A percentile compares a stretch with the other conserved stretches of the same genome.
phyloP scores from a whole-genome alignment of 768 basidiomycete species.

The Hericium rajendrae region DNA sequence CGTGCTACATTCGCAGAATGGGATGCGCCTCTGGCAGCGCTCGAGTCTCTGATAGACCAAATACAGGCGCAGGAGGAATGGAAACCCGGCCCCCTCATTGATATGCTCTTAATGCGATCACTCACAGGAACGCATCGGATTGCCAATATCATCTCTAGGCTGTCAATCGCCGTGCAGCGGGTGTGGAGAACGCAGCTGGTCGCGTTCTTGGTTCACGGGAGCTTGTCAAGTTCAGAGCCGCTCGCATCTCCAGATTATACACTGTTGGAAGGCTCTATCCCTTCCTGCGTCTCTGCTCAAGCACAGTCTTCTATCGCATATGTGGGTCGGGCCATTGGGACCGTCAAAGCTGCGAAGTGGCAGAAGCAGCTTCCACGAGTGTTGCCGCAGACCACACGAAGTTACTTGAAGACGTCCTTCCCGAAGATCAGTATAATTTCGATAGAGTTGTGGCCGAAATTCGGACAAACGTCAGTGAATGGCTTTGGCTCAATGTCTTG shows the following conservation, averaged over 20 bases:
- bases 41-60: conserved; percentile 54
- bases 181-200: conserved; percentile 82
- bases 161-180: conserved; percentile 69
- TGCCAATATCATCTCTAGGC: conserved; percentile 54
- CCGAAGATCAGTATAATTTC: conserved; percentile 69
- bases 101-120: conserved; percentile 62
- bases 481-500: conserved; percentile 87
- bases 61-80: conserved; percentile 46
- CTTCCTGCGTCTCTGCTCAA: conserved; percentile 62
- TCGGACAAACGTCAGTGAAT: conserved; percentile 78
- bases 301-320: conserved; percentile 78
- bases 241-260: conserved; percentile 50
- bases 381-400: conserved; percentile 57
- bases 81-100: conserved; percentile 73
- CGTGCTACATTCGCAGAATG: conserved; percentile 80
- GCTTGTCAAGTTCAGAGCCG: conserved; percentile 52
- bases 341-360: conserved; percentile 72
- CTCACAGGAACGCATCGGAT: conserved; percentile 74
- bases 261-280: conserved; percentile 59
- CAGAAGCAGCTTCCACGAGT: conserved; percentile 65
- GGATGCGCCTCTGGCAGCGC: conserved; percentile 76
- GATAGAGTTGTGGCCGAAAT: conserved; percentile 68
- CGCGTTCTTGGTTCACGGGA: conserved; percentile 74
- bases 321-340: conserved; percentile 79
- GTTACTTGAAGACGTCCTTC: conserved; percentile 56